Conservation (phyloP, 768 basidiomycete genomes). For the Sutorius australiensis region DNA sequence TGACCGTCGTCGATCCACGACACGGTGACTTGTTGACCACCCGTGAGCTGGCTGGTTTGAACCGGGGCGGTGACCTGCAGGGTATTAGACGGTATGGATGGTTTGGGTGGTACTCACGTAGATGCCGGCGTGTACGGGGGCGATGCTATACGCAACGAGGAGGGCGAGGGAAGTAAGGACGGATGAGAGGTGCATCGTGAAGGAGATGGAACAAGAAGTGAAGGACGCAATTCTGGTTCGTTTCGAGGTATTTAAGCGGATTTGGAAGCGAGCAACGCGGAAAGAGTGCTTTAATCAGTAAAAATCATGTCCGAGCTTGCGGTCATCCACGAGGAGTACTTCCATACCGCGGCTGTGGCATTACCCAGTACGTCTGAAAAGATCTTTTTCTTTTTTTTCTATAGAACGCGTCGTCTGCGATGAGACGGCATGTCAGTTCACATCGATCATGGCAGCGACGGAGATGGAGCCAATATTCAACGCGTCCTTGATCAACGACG, state of each 20-base stretch:
- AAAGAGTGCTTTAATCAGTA: neutral
- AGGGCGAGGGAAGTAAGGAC: conserved; percentile 17
- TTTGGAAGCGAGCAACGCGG: conserved; percentile 22
- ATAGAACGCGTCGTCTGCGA: too few species aligned
- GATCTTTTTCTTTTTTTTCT: neutral
- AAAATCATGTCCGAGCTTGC: conserved; percentile 22
- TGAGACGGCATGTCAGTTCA: too few species aligned
- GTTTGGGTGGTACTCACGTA: neutral
- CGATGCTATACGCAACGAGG: conserved; percentile 18
- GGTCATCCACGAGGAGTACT: conserved; percentile 13
- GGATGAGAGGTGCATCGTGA: conserved; percentile 13
- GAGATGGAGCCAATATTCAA: too few species aligned
- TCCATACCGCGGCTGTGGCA: conserved; percentile 1
- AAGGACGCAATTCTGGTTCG: neutral
- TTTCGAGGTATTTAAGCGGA: conserved; percentile 26
- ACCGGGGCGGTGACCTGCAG: conserved; percentile 40
- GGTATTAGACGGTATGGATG: neutral
- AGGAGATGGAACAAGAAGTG: neutral
- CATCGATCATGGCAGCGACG: too few species aligned
- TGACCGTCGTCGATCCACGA: conserved; percentile 64
- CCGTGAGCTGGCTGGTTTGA: conserved; percentile 44
- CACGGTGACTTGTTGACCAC: conserved; percentile 50
- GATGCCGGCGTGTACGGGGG: conserved; percentile 3
- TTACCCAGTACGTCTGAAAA: neutral
- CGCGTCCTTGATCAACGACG: neutral